A percentile compares a stretch with the other conserved stretches of the same genome.
Evolutionary conservation across 2,329 filamentous ascomycete genomes (phyloP).

Genomic region (Diplodia intermedia): DNA sequence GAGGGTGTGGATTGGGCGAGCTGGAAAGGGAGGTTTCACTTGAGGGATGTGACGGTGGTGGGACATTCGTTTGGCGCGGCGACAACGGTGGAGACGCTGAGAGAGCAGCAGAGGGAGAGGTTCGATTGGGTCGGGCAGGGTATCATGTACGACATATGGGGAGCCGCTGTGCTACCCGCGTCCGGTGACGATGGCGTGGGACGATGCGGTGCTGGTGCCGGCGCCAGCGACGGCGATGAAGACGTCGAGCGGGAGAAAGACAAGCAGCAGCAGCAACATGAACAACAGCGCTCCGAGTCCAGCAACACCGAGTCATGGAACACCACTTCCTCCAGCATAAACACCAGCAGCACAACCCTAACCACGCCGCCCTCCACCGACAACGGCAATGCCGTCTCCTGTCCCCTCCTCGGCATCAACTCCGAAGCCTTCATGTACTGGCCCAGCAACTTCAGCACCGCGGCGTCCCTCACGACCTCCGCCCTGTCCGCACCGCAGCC

Average conservation of each 20-base stretch:
- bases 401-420: slow-evolving; percentile 68
- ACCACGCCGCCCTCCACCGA: not conserved
- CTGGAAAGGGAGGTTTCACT: slow-evolving; percentile 64
- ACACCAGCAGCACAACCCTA: not conserved
- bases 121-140: slow-evolving; percentile 67
- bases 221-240: not conserved
- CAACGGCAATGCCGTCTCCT: slow-evolving; percentile 49
- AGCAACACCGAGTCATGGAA: not conserved
- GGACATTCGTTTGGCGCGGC: slow-evolving; percentile 73
- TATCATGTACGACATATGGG: slow-evolving; percentile 72
- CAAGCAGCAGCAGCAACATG: not conserved
- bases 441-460: slow-evolving; percentile 66
- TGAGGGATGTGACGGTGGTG: slow-evolving; percentile 65
- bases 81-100: slow-evolving; percentile 66
- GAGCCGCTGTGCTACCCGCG: slow-evolving; percentile 20
- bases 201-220: not conserved
- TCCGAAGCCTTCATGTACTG: slow-evolving; percentile 75
- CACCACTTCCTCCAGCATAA: not conserved
- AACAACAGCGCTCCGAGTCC: not conserved
- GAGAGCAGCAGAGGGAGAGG: slow-evolving; percentile 55
- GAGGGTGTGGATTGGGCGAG: slow-evolving; percentile 62
- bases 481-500: slow-evolving; percentile 46
- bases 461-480: slow-evolving; percentile 65
- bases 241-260: slow-evolving; percentile 35
- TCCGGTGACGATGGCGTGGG: not conserved